Base-by-base conservation (phyloP, 768 basidiomycete genomes). In the Brasilioporus rufonigricans region DNA sequence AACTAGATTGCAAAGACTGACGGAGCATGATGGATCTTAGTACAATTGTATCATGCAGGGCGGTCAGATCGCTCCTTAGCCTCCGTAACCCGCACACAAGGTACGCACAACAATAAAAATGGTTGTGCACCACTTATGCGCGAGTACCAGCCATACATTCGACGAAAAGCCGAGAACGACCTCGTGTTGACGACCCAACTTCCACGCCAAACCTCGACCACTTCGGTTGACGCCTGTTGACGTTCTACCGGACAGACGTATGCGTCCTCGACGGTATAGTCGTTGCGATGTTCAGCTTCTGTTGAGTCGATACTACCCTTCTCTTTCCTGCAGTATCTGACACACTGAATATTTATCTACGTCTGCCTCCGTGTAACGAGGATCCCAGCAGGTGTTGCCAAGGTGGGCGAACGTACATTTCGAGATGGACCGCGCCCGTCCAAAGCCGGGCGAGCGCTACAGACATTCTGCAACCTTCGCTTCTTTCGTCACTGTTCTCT, bases 1-100 rank as follows among this genome's bases (percentile, higher is more conserved):
- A 23, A 14, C 21, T 6, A 18, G 35, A 27, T 14, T 8, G 14
- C 14, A 31, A 41, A 32, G 24, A 18, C 19, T 32, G 43, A 46
- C 38, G 46, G 24, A 29, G 14, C 16, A 3, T 14, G 18, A 43
- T 45, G 16, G 11, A 48, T 36, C 53, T 36, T 44, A 63, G 62
- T 12, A 55, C 44, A 18, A 63, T 63, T 5, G 55, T 11, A 21
- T 63, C 62, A 11, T 57, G 45, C 29, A 57, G 51, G 40, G 55
- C 41, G 5, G 61, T 63, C 48, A 60, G 45, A 19, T 63, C 55
- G 6, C 62, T 63, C 45, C 50, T 63, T 10, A 24, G 10, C 5
- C 10, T 59, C 33, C 44, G 12, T 23, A 12, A 7, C 6, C 2
- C 38, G 2, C 21, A 10, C 6, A 0, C 32, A 33, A 48, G 57